Percentiles rank a stretch among this genome's conserved stretches.
Evolutionary conservation across 805 yeast species (phyloP).

Genomic region (Nakazawaea siamensis): DNA sequence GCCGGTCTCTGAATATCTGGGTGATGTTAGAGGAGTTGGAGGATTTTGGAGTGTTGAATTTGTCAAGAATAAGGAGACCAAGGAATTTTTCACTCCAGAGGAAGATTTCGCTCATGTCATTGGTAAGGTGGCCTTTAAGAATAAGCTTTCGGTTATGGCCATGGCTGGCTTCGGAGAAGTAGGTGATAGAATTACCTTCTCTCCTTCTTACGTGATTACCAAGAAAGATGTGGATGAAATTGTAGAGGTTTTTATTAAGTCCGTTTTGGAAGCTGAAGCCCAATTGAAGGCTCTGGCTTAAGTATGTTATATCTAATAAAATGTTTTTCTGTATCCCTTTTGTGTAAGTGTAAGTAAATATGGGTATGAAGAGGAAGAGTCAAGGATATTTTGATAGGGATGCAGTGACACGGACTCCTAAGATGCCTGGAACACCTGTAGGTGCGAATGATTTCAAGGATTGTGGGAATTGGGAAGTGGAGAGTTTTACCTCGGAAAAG

Average conservation of each 20-base stretch:
- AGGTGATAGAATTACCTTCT: conserved; percentile 36
- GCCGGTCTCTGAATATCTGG: conserved; percentile 26
- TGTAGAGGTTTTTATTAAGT: conserved; percentile 16
- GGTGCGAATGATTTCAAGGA: too few species aligned
- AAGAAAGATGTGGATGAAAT: conserved; percentile 27
- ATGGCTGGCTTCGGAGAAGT: conserved; percentile 26
- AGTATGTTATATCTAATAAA: too few species aligned
- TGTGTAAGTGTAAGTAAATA: too few species aligned
- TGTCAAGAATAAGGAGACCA: conserved; percentile 36
- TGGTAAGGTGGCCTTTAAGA: conserved; percentile 26
- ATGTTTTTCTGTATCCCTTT: too few species aligned
- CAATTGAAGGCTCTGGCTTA: too few species aligned
- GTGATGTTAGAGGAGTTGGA: conserved; percentile 47
- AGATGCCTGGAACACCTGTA: too few species aligned
- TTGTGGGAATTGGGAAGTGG: too few species aligned
- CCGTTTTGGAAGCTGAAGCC: conserved; percentile 3
- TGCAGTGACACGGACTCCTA: too few species aligned
- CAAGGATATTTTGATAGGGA: too few species aligned
- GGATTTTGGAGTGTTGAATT: conserved; percentile 47
- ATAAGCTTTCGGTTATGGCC: conserved; percentile 33
- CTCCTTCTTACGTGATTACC: conserved; percentile 34
- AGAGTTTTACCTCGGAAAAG: too few species aligned
- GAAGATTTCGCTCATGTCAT: conserved; percentile 28
- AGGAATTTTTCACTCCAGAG: conserved; percentile 32
- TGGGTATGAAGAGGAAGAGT: too few species aligned